Base-by-base conservation (phyloP, 768 basidiomycete species). In the Termitomyces eurrhizus region DNA sequence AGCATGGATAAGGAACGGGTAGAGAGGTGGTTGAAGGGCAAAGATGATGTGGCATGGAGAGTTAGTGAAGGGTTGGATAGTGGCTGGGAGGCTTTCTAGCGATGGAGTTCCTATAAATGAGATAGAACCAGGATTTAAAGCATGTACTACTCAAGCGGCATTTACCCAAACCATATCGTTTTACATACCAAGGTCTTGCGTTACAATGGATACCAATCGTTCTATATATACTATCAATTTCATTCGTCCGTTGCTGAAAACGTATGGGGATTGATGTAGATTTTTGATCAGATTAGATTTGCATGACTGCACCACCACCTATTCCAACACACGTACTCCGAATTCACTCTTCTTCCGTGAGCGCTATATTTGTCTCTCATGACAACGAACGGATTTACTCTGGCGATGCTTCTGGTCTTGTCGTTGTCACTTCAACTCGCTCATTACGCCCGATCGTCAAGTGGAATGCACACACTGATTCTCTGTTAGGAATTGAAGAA, bases 381-480 rank as follows among this genome's bases (percentile, higher is more conserved):
- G 84, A 90, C 69, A 92, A 93, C 68, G 84, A 90, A 63, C 78
- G 91, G 18, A 75, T 98, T 6, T 95, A 93, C 74, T 92, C 95
- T 7, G 95, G 89, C 3, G 96, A 98, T 66, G 75, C 80, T 6
- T 81, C 86, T 18, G 96, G 96, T 3, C 81, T 75, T n/a, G 85
- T 95, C 26, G 82, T 87, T 4, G 75, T 91, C 59, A 92, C 89
- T 4, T 90, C 92, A 46, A 87, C 94, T 2, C 78, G 83, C 32
- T 84, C 86, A 0, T 78, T 95, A 18, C 84, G 96, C n/a, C 78
- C 92, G 0, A 75, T 92, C 18, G 75, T 84, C 1, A 75, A 80
- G 18, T 97, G 95, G 94, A 77, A 78, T 52, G 87, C 95, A 2
- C 95, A 98, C 72, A 76, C 79, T 1, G 88, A 89, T 36, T 83